These are phyloP conservation scores for Eleusine indica DNA, from an alignment of 176 grass and related monocot species.

Conservation along the genomic window DNA sequence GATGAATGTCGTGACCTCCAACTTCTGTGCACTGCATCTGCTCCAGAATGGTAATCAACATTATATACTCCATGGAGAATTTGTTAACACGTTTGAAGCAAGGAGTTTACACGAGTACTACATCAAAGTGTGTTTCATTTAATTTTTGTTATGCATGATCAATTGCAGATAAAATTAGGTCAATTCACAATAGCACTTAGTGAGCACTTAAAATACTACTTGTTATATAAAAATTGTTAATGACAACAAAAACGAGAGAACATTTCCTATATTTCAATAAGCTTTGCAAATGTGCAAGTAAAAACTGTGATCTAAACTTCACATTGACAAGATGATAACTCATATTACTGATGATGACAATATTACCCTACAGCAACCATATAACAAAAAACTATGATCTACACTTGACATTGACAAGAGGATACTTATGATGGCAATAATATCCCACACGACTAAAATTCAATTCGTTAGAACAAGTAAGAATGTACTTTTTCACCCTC, in stretches of 20 bases:
- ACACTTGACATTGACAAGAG: not conserved
- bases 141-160: not conserved
- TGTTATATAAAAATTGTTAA: not conserved
- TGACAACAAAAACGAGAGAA: not conserved
- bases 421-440: not conserved
- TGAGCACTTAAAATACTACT: conserved; percentile 2
- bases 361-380: conserved; percentile 8
- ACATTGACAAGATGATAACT: not conserved
- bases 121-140: not conserved
- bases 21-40: conserved; percentile 52
- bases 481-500: too few species aligned
- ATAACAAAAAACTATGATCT: conserved; percentile 13
- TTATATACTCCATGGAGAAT: not conserved
- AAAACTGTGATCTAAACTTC: not conserved
- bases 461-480: too few species aligned
- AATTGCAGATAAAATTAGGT: conserved; percentile 13
- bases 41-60: conserved; percentile 29
- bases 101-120: not conserved
- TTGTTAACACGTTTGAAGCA: conserved; percentile 7
- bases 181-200: not conserved
- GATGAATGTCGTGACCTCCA: conserved; percentile 52
- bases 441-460: not conserved
- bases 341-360: not conserved
- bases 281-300: not conserved
- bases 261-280: conserved; percentile 1